A percentile compares a stretch with the other conserved stretches of the same genome.
phyloP scores from a whole-genome alignment of 75 land plant species.

The Gnetum montanum region DNA sequence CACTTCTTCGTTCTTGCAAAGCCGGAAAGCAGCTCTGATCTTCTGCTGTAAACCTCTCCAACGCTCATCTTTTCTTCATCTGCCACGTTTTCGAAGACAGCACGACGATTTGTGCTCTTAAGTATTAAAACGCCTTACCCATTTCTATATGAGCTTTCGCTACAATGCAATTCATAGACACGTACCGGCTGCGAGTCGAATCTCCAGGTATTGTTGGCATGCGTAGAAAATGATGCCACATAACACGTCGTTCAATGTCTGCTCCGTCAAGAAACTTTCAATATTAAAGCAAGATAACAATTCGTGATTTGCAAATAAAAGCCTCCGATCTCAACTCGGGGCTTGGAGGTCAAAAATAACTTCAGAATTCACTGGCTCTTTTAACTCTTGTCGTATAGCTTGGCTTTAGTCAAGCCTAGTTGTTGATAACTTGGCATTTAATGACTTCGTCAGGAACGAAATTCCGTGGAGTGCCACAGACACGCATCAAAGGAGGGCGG shows the following conservation, averaged over 20 bases:
- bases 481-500: too few relatives aligned
- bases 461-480: too few relatives aligned
- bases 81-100: not conserved
- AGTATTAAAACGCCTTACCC: not conserved
- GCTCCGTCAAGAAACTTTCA: not conserved
- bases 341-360: too few relatives aligned
- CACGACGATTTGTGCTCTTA: not conserved
- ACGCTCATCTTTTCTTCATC: not conserved
- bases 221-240: conserved; percentile 24
- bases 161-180: not conserved
- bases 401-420: too few relatives aligned
- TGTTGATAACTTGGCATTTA: too few relatives aligned
- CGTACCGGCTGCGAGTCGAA: not conserved
- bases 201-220: conserved; percentile 20
- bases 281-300: not conserved
- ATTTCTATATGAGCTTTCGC: not conserved
- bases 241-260: conserved; percentile 39
- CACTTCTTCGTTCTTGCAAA: not conserved
- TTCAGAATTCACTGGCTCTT: too few relatives aligned
- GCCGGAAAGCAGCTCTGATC: not conserved
- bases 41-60: not conserved
- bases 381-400: too few relatives aligned
- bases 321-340: too few relatives aligned
- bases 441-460: too few relatives aligned
- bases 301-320: not conserved